Percentiles rank a stretch among this genome's conserved stretches.
These are phyloP conservation scores for Suhomyces kunorum DNA, from an alignment of 1,139 yeast genomes.

Conservation along the genomic window DNA sequence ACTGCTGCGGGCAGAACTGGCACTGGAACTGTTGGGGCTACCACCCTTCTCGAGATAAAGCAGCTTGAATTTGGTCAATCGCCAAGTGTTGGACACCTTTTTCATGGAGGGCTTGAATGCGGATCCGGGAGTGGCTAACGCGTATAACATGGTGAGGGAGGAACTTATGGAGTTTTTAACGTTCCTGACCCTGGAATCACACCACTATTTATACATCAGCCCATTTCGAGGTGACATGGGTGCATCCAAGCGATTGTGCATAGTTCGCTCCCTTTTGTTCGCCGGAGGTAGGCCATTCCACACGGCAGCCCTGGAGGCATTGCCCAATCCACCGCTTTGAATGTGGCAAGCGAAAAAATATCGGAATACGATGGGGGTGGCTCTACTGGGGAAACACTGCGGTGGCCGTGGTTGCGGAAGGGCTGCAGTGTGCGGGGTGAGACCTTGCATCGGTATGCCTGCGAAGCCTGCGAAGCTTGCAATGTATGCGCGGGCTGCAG, in stretches of 20 bases:
- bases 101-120: conserved; percentile 43
- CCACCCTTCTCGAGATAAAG: conserved; percentile 21
- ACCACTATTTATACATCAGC: conserved; percentile 9
- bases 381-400: not conserved
- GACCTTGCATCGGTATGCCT: too few relatives aligned
- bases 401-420: not conserved
- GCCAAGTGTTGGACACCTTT: conserved; percentile 39
- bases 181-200: conserved; percentile 2
- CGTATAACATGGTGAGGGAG: conserved; percentile 30
- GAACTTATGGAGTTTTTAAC: not conserved
- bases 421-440: too few relatives aligned
- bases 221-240: not conserved
- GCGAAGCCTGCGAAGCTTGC: conserved; percentile 3
- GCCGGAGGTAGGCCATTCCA: not conserved
- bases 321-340: too few relatives aligned
- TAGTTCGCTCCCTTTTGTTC: not conserved
- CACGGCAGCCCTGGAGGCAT: too few relatives aligned
- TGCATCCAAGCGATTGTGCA: conserved; percentile 1
- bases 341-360: conserved; percentile 1
- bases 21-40: conserved; percentile 18
- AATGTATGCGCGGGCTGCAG: not conserved
- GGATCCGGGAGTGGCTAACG: conserved; percentile 43
- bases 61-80: conserved; percentile 39
- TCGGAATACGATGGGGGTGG: conserved; percentile 1
- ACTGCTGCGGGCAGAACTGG: conserved; percentile 12